These are phyloP conservation scores for Corymbia calophylla DNA, from an alignment of 441 rosid species.

Conservation along the genomic window DNA sequence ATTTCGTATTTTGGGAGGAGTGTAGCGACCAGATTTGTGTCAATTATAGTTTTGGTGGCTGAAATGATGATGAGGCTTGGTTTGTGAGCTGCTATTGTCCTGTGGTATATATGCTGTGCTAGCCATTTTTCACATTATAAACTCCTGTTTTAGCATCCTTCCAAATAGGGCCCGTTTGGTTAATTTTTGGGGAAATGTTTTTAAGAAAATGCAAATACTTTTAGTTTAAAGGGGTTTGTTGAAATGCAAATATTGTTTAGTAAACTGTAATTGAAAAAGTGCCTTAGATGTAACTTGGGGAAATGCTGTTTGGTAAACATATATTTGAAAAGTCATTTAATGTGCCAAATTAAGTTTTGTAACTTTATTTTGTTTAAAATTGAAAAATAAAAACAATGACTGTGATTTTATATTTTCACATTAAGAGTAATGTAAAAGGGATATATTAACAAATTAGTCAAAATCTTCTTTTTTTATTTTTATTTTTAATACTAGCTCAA, in stretches of 20 bases:
- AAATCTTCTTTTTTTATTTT: background rate
- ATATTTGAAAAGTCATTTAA: accelerated
- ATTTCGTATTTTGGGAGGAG: too few species aligned
- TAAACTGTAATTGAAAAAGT: background rate
- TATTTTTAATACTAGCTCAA: background rate
- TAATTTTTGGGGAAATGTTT: accelerated
- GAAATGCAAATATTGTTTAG: accelerated
- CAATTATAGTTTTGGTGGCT: too few species aligned
- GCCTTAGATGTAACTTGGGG: background rate
- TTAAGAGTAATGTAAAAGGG: background rate
- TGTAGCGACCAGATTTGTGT: too few species aligned
- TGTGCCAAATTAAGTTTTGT: accelerated
- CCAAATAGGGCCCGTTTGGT: accelerated
- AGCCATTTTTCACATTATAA: too few species aligned
- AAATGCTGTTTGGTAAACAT: background rate
- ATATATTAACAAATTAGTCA: background rate
- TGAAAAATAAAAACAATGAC: background rate
- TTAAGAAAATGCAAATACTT: accelerated
- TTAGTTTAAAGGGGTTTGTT: accelerated
- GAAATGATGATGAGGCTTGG: too few species aligned
- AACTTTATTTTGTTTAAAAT: background rate
- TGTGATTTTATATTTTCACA: accelerated
- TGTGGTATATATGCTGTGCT: too few species aligned
- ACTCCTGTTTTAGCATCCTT: too few species aligned
- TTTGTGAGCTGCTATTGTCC: too few species aligned